A percentile compares a stretch with the other conserved stretches of the same genome.
These are phyloP conservation scores for Collybia nuda DNA, from an alignment of 768 basidiomycete genomes.

Conservation along the genomic window DNA sequence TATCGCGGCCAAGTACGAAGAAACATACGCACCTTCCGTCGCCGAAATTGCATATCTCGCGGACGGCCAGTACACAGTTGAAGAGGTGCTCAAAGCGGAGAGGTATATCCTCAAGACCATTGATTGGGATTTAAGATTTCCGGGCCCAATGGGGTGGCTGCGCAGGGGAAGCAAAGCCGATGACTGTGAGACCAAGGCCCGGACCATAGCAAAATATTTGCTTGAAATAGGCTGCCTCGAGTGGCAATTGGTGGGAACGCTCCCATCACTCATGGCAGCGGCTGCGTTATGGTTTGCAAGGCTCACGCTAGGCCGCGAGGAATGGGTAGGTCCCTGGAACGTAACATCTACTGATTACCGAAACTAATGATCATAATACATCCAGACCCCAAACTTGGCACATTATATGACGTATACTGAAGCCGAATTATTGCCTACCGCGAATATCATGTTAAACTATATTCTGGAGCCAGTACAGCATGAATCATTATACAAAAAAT, in stretches of 20 bases:
- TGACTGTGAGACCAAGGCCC: slow-evolving; percentile 79
- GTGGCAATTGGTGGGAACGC: slow-evolving; percentile 68
- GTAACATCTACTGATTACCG: not conserved
- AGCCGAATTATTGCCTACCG: slow-evolving; percentile 79
- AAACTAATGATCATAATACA: not conserved
- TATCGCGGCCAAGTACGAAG: slow-evolving; percentile 90
- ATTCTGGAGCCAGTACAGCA: slow-evolving; percentile 78
- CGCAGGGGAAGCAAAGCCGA: slow-evolving; percentile 92
- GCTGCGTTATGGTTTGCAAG: slow-evolving; percentile 86
- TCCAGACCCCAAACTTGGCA: slow-evolving; percentile 77
- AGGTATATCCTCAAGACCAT: slow-evolving; percentile 84
- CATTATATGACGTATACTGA: slow-evolving; percentile 96
- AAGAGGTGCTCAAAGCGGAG: slow-evolving; percentile 88
- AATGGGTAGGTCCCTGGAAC: slow-evolving; percentile 73
- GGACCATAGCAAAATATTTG: slow-evolving; percentile 90
- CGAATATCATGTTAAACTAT: slow-evolving; percentile 92
- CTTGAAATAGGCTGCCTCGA: slow-evolving; percentile 86
- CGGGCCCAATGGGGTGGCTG: slow-evolving; percentile 88
- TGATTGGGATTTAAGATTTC: slow-evolving; percentile 83
- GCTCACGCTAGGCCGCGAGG: slow-evolving; percentile 71
- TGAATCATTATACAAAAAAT: slow-evolving; percentile 92
- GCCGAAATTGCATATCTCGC: slow-evolving; percentile 77
- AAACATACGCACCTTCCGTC: slow-evolving; percentile 86
- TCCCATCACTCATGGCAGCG: slow-evolving; percentile 81
- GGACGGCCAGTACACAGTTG: slow-evolving; percentile 72